These are phyloP conservation scores for Phytophthora ohioensis DNA, from an alignment of 352 stramenopile genomes.

Conservation along the genomic window DNA sequence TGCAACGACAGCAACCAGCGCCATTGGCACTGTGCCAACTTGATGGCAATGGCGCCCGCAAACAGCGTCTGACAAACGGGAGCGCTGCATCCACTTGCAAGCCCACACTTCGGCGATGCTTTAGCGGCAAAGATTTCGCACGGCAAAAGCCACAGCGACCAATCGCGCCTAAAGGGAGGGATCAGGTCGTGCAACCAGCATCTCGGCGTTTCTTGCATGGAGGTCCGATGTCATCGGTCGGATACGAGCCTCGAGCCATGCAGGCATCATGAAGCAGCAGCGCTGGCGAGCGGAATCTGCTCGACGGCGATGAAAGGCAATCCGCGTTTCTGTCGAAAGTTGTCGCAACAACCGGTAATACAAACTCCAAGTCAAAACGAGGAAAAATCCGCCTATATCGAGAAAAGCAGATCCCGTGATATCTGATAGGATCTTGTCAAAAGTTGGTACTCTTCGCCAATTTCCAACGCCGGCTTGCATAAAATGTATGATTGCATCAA, in stretches of 20 bases:
- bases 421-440: neutral
- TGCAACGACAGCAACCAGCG: neutral
- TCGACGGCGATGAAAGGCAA: constrained; percentile 1
- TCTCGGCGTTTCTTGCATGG: constrained; percentile 5
- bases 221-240: neutral
- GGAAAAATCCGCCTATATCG: constrained; percentile 17
- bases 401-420: neutral
- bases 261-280: neutral
- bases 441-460: too few relatives aligned
- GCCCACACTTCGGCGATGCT: constrained; percentile 1
- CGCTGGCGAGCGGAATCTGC: constrained; percentile 7
- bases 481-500: too few relatives aligned
- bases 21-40: too few relatives aligned
- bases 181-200: neutral
- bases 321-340: constrained; percentile 1
- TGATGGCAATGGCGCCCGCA: too few relatives aligned
- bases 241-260: neutral
- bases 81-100: constrained; percentile 12
- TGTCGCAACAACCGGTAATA: constrained; percentile 19
- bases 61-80: constrained; percentile 5
- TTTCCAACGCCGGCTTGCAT: too few relatives aligned
- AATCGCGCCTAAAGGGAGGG: neutral
- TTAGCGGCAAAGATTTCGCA: neutral
- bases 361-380: constrained; percentile 10
- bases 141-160: neutral